phyloP scores from a whole-genome alignment of 75 land plant species.

The Sequoiadendron giganteum region DNA sequence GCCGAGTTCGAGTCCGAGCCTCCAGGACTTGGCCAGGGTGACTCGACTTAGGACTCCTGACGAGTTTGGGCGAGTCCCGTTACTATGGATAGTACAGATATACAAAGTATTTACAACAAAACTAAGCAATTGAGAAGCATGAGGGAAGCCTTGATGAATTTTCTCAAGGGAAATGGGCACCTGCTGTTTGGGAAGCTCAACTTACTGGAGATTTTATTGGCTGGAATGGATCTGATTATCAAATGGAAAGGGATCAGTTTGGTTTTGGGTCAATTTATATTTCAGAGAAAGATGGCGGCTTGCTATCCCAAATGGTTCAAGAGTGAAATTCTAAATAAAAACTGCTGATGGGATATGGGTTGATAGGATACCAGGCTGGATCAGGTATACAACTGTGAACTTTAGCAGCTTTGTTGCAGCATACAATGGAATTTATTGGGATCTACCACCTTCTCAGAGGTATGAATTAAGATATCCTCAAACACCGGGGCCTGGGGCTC shows the following conservation, averaged over 20 bases:
- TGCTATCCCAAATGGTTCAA: slow-evolving; percentile 71
- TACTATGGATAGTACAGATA: too few relatives aligned
- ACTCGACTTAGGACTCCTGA: too few relatives aligned
- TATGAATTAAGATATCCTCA: slow-evolving; percentile 75
- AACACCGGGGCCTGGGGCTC: slow-evolving; percentile 72
- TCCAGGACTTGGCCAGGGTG: too few relatives aligned
- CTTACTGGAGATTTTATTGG: slow-evolving; percentile 84
- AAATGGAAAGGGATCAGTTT: slow-evolving; percentile 80
- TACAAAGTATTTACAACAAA: slow-evolving; percentile 49
- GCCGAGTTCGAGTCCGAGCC: too few relatives aligned
- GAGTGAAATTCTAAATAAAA: slow-evolving; percentile 77
- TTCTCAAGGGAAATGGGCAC: slow-evolving; percentile 40
- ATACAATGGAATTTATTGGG: slow-evolving; percentile 95
- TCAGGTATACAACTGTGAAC: slow-evolving; percentile 83
- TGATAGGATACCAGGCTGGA: slow-evolving; percentile 93
- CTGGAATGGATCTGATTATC: slow-evolving; percentile 80
- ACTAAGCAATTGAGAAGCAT: slow-evolving; percentile 59
- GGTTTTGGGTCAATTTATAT: slow-evolving; percentile 87
- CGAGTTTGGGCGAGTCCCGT: too few relatives aligned
- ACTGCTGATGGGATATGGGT: slow-evolving; percentile 77
- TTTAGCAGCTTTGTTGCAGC: slow-evolving; percentile 74
- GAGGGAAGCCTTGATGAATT: slow-evolving; percentile 89
- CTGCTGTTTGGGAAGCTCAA: slow-evolving; percentile 67
- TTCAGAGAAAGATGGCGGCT: slow-evolving; percentile 56
- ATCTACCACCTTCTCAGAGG: slow-evolving; percentile 86